Conservation (phyloP, 768 basidiomycete species). For the Trametes sanguinea region DNA sequence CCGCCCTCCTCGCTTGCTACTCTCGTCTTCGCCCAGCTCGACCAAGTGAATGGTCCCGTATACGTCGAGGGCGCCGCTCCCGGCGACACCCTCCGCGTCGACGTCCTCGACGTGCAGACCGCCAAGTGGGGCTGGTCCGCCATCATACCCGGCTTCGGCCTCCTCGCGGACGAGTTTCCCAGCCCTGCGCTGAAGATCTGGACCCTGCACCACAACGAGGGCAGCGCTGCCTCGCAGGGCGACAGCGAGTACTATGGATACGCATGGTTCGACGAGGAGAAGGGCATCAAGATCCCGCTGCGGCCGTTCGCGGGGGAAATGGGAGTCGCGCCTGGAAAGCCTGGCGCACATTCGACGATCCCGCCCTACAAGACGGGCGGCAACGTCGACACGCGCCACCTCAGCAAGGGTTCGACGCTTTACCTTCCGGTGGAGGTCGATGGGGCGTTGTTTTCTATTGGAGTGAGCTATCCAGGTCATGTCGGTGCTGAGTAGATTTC, state of each 20-base stretch:
- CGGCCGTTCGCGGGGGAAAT: conserved; percentile 65
- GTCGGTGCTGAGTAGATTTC: too few species aligned
- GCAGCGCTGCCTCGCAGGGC: conserved; percentile 2
- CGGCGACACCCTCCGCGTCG: conserved; percentile 62
- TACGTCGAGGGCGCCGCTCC: conserved; percentile 52
- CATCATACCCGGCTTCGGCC: conserved; percentile 58
- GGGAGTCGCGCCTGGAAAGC: conserved; percentile 55
- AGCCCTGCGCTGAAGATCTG: conserved; percentile 57
- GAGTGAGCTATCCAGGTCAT: conserved; percentile 39
- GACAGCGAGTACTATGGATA: conserved; percentile 30
- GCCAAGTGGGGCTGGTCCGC: conserved; percentile 68
- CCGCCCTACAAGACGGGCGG: conserved; percentile 64
- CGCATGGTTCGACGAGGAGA: conserved; percentile 54
- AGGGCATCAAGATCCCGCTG: conserved; percentile 51
- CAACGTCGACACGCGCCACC: conserved; percentile 61
- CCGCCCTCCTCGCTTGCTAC: conserved; percentile 39
- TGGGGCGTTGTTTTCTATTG: conserved; percentile 62
- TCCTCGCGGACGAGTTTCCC: conserved; percentile 56
- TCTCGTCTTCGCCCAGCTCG: conserved; percentile 49
- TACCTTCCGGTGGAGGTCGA: conserved; percentile 60
- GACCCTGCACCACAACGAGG: conserved; percentile 39
- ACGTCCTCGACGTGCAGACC: conserved; percentile 50
- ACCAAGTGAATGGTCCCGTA: conserved; percentile 63
- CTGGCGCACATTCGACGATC: conserved; percentile 59
- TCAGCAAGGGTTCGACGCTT: conserved; percentile 55